Percentiles rank a stretch among this genome's conserved stretches.
Evolutionary conservation across 192 early-diverging fungal genomes (phyloP).

Genomic region (Ambispora gerdemannii): DNA sequence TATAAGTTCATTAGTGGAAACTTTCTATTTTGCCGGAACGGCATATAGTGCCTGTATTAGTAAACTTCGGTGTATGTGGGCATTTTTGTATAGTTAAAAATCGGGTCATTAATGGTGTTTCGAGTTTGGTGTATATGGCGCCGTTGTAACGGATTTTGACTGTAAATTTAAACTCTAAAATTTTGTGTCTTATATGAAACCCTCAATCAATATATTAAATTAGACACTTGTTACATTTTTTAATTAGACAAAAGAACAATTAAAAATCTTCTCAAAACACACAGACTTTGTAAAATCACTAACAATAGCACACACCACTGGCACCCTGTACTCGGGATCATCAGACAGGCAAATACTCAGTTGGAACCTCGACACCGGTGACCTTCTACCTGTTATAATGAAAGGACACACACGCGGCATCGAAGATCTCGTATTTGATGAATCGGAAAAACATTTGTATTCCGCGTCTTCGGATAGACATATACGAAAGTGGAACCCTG

Average conservation of each 20-base stretch:
- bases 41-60: too few relatives aligned
- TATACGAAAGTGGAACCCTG: slow-evolving; percentile 62
- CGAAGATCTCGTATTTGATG: slow-evolving; percentile 51
- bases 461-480: slow-evolving; percentile 65
- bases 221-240: too few relatives aligned
- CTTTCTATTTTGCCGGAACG: too few relatives aligned
- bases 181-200: too few relatives aligned
- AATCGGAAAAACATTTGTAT: slow-evolving; percentile 48
- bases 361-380: slow-evolving; percentile 66
- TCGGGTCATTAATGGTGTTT: too few relatives aligned
- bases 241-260: slow-evolving; percentile 53
- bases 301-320: slow-evolving; percentile 39
- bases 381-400: slow-evolving; percentile 37
- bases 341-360: slow-evolving; percentile 78
- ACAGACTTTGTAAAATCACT: slow-evolving; percentile 90
- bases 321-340: slow-evolving; percentile 67
- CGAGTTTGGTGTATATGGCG: too few relatives aligned
- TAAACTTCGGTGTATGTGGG: too few relatives aligned
- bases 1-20: too few relatives aligned
- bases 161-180: too few relatives aligned
- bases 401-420: slow-evolving; percentile 53
- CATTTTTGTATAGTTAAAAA: too few relatives aligned
- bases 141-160: too few relatives aligned
- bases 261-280: slow-evolving; percentile 72
- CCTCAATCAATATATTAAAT: too few relatives aligned